Evolutionary conservation across 2,329 filamentous ascomycete species (phyloP).

Genomic region (Epichloe amarillans): DNA sequence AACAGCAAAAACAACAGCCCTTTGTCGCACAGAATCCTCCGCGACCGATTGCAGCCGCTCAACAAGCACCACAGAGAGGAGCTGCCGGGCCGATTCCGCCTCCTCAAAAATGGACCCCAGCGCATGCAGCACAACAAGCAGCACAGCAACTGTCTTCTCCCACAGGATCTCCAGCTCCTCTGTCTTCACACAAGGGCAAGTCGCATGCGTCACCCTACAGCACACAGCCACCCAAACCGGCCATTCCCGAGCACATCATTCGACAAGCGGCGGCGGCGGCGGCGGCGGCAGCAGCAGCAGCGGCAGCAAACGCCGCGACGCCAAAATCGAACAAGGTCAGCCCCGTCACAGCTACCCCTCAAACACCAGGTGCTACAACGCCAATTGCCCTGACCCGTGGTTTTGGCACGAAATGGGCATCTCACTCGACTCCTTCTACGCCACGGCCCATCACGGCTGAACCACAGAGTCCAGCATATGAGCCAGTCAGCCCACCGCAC

Average conservation of each 20-base stretch:
- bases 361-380: constrained; percentile 21
- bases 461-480: constrained; percentile 38
- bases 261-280: constrained; percentile 23
- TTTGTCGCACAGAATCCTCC: constrained; percentile 8
- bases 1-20: constrained; percentile 10
- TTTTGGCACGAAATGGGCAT: constrained; percentile 46
- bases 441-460: constrained; percentile 28
- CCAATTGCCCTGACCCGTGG: constrained; percentile 18
- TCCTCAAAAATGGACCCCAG: constrained; percentile 20
- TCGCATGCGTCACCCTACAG: constrained; percentile 15
- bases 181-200: constrained; percentile 17
- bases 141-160: constrained; percentile 10
- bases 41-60: constrained; percentile 20
- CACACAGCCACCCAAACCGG: constrained; percentile 21
- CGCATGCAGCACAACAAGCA: constrained; percentile 15
- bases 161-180: constrained; percentile 13
- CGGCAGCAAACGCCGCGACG: constrained; percentile 12
- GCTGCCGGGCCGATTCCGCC: constrained; percentile 11
- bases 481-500: constrained; percentile 44
- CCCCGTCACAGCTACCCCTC: constrained; percentile 18
- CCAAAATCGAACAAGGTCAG: constrained; percentile 17
- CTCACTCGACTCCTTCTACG: constrained; percentile 44
- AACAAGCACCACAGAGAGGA: constrained; percentile 14
- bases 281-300: constrained; percentile 8
- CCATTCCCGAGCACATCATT: constrained; percentile 28